Base-by-base conservation (phyloP, 805 yeast genomes). In the Clavispora asparagi region DNA sequence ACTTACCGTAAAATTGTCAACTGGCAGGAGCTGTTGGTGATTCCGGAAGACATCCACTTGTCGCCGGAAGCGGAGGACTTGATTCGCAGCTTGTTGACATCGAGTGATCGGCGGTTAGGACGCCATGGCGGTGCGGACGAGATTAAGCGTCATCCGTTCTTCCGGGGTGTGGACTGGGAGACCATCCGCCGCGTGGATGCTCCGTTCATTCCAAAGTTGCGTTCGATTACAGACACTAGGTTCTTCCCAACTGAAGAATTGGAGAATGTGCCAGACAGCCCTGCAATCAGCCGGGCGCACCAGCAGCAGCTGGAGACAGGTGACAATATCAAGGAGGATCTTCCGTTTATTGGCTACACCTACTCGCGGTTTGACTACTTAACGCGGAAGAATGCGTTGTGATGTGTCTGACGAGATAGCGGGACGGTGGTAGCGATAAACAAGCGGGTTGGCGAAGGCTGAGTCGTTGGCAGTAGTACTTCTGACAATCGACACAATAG, bases 181-280 rank as follows among this genome's bases (percentile, higher is more conserved):
- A 81, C 87, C 14, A 90, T 90, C 47, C 73, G 97, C 48, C 83
- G 81, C 48, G 95, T 89, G 47, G 89, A 84, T 56, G 97, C 97
- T 3, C 97, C 97, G 19, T 90, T 90, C 59, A 86, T 94, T 55
- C 96, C 99, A 25, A 87, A 89, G 61, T 76, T 94, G 61, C 81
- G 90, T 55, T 85, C 95, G 11, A 85, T 92, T 50, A 92, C 98
- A 6, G 99, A 94, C 65, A 94, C 99, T 0, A 77, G 97, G 57
- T 92, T 92, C 73, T 94, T 94, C 89, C 98, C 99, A 37, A 89
- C 96, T 1, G 98, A 92, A 63, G 99, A 92, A 62, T 74, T 92
- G 59, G 97, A 92, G 64, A 88, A 87, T 59, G 90, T 92, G 43
- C 96, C 98, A 2, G 97, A 91, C 59, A 82, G 88, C 40, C 96